These are phyloP conservation scores for Rhizophagus prolifer DNA, from an alignment of 192 early-diverging fungal species.

Conservation along the genomic window DNA sequence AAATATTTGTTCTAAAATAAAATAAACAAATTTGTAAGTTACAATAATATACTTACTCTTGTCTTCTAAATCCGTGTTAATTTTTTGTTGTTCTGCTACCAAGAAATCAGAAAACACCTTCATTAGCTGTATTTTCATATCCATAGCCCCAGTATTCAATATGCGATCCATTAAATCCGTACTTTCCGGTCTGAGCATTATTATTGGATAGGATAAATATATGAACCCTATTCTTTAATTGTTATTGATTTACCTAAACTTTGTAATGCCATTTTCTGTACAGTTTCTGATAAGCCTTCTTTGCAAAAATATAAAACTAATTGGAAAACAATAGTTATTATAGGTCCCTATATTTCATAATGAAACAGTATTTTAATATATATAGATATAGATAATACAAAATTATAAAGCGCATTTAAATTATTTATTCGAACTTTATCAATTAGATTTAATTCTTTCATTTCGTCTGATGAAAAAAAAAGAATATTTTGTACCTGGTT, in stretches of 20 bases:
- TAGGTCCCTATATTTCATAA: conserved; percentile 13
- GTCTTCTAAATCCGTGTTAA: conserved; percentile 43
- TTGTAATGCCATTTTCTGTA: conserved; percentile 60
- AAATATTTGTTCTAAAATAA: not conserved
- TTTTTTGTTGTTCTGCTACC: conserved; percentile 57
- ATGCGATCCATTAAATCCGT: conserved; percentile 66
- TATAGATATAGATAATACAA: not conserved
- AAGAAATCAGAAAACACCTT: conserved; percentile 72
- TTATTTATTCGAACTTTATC: conserved; percentile 26
- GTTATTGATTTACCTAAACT: conserved; percentile 49
- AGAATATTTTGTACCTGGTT: conserved; percentile 20
- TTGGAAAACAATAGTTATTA: conserved; percentile 29
- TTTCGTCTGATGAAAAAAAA: conserved; percentile 18
- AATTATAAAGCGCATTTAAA: not conserved
- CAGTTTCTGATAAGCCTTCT: conserved; percentile 33
- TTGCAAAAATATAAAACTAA: conserved; percentile 30
- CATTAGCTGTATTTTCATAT: conserved; percentile 69
- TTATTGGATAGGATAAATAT: conserved; percentile 66
- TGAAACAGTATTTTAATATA: not conserved
- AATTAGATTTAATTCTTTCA: conserved; percentile 30
- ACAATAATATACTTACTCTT: conserved; percentile 35
- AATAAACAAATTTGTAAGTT: not conserved
- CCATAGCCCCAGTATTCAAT: conserved; percentile 46
- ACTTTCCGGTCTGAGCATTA: conserved; percentile 57
- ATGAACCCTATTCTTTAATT: conserved; percentile 53